Percentiles rank a stretch among this genome's conserved stretches.
These are phyloP conservation scores for Cercospora sp. DNA, from an alignment of 2,329 filamentous ascomycete species.

Conservation along the genomic window DNA sequence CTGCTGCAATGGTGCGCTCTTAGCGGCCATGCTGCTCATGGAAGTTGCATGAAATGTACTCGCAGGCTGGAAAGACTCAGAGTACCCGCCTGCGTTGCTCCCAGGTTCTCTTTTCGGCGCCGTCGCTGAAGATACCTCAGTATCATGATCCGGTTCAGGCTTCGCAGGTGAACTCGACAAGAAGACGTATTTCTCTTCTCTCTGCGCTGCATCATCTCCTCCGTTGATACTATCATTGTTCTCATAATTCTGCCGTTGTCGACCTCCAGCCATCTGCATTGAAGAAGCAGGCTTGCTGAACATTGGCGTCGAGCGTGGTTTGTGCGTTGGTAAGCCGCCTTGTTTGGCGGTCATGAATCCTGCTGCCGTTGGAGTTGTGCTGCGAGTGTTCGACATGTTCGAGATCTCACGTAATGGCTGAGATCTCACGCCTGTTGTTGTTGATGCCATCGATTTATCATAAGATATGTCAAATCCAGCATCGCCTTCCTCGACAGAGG, in stretches of 20 bases:
- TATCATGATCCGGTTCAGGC: conserved; percentile 31
- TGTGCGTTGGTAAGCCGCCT: conserved; percentile 25
- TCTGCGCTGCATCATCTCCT: neutral
- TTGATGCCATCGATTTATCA: neutral
- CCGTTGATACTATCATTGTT: neutral
- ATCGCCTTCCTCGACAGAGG: conserved; percentile 24
- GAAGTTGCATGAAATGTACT: conserved; percentile 49
- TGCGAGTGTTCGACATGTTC: neutral
- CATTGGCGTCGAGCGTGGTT: conserved; percentile 32
- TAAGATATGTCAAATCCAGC: conserved; percentile 24
- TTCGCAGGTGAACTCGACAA: conserved; percentile 47
- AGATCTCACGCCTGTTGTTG: neutral
- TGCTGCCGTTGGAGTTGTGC: conserved; percentile 20
- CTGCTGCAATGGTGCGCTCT: conserved; percentile 24
- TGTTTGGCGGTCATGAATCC: conserved; percentile 12
- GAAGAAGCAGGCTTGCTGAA: conserved; percentile 35
- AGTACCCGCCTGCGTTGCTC: neutral
- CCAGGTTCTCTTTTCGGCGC: neutral
- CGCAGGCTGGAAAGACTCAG: conserved; percentile 38
- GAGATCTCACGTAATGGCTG: conserved; percentile 1
- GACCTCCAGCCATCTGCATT: neutral
- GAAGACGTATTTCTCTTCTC: conserved; percentile 51
- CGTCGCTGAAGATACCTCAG: neutral
- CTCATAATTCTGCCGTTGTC: conserved; percentile 19
- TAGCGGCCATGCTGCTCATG: conserved; percentile 34